Percentiles rank a stretch among this genome's conserved stretches.
phyloP scores from a whole-genome alignment of 495 filamentous ascomycete species.

The Penicillium verhagenii region DNA sequence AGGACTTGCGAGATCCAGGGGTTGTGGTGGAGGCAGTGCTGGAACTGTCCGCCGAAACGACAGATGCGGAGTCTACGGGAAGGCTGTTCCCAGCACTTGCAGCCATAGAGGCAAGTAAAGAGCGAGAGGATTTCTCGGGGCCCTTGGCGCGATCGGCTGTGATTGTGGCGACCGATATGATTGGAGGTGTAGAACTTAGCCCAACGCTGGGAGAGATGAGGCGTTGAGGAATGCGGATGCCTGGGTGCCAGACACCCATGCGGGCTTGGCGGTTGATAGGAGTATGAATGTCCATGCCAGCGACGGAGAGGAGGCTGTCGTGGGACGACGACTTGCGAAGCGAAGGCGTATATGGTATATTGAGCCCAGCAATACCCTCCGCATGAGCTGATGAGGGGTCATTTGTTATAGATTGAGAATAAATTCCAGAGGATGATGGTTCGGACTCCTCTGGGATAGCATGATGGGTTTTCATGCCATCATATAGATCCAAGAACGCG shows the following conservation, averaged over 20 bases:
- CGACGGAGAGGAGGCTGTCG: conserved; percentile 52
- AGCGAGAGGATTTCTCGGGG: conserved; percentile 31
- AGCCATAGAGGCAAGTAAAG: conserved; percentile 42
- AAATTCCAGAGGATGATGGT: conserved; percentile 16
- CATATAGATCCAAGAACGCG: conserved; percentile 8
- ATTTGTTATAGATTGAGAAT: conserved; percentile 4
- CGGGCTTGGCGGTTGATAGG: conserved; percentile 34
- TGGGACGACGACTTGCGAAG: conserved; percentile 46
- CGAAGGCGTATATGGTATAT: conserved; percentile 17
- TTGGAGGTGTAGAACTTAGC: conserved; percentile 38
- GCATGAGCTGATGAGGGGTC: conserved; percentile 1
- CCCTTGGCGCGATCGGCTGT: conserved; percentile 34
- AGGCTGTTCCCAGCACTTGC: conserved; percentile 14
- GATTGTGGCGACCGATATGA: conserved; percentile 46
- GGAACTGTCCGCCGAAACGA: conserved; percentile 26
- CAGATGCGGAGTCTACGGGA: conserved; percentile 18
- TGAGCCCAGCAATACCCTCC: conserved; percentile 16
- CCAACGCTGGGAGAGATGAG: conserved; percentile 36
- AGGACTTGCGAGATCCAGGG: conserved; percentile 22
- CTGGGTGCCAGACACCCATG: conserved; percentile 33
- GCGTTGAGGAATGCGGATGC: conserved; percentile 34
- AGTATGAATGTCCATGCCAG: conserved; percentile 52
- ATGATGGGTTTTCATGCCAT: conserved; percentile 24
- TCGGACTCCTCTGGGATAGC: conserved; percentile 47
- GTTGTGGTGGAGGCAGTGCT: conserved; percentile 26